Conservation (phyloP, 495 filamentous ascomycete species). For the Xylaria nigripes region DNA sequence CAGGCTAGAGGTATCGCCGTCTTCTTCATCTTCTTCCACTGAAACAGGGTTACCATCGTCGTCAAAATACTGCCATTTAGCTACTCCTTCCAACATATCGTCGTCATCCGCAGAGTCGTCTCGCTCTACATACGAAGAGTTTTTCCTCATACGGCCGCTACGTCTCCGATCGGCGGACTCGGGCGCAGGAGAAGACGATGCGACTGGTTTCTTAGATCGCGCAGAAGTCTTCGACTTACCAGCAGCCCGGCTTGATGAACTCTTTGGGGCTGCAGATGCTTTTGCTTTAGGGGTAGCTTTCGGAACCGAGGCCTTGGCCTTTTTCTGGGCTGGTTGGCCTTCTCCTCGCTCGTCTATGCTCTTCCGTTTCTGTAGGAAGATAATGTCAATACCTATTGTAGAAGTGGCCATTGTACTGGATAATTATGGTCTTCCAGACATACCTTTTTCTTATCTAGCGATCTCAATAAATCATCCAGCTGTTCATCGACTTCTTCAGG, state of each 20-base stretch:
- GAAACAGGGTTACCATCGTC: slow-evolving; percentile 16
- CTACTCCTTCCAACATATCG: slow-evolving; percentile 50
- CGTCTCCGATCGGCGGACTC: slow-evolving; percentile 37
- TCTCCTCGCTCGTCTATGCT: slow-evolving; percentile 33
- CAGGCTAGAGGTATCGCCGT: slow-evolving; percentile 16
- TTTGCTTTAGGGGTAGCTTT: slow-evolving; percentile 20
- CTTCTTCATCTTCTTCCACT: slow-evolving; percentile 21
- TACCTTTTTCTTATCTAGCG: slow-evolving; percentile 49
- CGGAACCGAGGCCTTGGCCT: slow-evolving; percentile 22
- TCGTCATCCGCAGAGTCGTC: slow-evolving; percentile 47
- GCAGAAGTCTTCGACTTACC: slow-evolving; percentile 26
- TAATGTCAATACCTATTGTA: slow-evolving; percentile 12
- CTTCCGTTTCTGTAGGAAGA: slow-evolving; percentile 40
- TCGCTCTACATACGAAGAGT: slow-evolving; percentile 41
- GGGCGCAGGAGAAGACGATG: slow-evolving; percentile 25
- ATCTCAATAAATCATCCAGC: slow-evolving; percentile 56
- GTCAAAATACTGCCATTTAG: slow-evolving; percentile 45
- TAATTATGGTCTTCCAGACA: background rate
- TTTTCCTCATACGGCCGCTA: slow-evolving; percentile 40
- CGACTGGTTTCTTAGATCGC: slow-evolving; percentile 25
- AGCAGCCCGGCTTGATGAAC: slow-evolving; percentile 28
- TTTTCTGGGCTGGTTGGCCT: slow-evolving; percentile 32
- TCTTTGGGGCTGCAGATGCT: slow-evolving; percentile 22
- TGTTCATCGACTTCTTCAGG: slow-evolving; percentile 73
- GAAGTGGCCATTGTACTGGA: background rate